A percentile compares a stretch with the other conserved stretches of the same genome.
These are phyloP conservation scores for Botryotinia narcissicola DNA, from an alignment of 2,329 filamentous ascomycete genomes.

Conservation along the genomic window DNA sequence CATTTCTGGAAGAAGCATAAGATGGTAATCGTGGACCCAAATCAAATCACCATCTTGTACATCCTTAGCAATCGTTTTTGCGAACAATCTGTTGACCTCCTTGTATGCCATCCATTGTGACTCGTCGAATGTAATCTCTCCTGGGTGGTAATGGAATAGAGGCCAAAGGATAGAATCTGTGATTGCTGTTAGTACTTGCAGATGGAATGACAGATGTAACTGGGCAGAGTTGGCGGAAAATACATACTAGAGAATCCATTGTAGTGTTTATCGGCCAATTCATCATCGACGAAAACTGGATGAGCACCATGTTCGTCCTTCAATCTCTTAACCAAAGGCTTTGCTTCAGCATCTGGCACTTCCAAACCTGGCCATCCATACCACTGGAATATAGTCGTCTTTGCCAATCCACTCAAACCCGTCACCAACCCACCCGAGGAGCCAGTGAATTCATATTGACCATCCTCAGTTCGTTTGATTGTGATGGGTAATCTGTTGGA, in stretches of 20 bases:
- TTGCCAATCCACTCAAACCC: constrained; percentile 85
- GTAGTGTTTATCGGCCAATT: constrained; percentile 92
- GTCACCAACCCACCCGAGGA: constrained; percentile 95
- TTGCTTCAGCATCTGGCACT: constrained; percentile 79
- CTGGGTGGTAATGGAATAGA: constrained; percentile 96
- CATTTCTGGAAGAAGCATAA: constrained; percentile 96
- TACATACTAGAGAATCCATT: constrained; percentile 92
- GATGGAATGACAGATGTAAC: not conserved
- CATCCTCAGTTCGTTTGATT: constrained; percentile 90
- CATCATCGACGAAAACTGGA: constrained; percentile 89
- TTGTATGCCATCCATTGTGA: constrained; percentile 89
- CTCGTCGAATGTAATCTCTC: constrained; percentile 97
- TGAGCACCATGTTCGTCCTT: constrained; percentile 86
- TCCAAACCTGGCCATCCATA: constrained; percentile 97
- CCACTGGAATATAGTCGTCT: constrained; percentile 95
- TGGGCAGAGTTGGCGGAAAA: not conserved
- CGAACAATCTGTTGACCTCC: constrained; percentile 90
- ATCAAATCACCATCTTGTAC: constrained; percentile 91
- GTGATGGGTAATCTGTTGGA: constrained; percentile 96
- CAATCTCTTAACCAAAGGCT: constrained; percentile 70
- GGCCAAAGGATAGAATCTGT: constrained; percentile 96
- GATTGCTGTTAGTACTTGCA: constrained; percentile 22
- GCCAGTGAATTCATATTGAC: constrained; percentile 91
- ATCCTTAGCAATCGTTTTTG: constrained; percentile 80
- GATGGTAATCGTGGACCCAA: constrained; percentile 98